Evolutionary conservation across 768 basidiomycete genomes (phyloP), one percentile per base, ranked within the genome.

Genomic region (Russula olivacea): DNA sequence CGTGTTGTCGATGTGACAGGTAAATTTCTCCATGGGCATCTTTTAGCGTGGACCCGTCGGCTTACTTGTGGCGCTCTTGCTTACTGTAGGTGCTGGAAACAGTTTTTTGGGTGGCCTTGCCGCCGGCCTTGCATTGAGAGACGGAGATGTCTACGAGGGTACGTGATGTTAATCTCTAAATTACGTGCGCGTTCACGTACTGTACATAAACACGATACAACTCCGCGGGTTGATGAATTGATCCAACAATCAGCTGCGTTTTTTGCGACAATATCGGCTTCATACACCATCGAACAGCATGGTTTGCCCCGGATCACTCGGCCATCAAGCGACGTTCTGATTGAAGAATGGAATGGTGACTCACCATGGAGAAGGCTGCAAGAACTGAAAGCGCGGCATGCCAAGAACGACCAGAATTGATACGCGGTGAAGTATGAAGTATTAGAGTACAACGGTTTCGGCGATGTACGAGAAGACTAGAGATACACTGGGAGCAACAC

Each of bases 1-100:
- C 83, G 79, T 60, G 77, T 95, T 17, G 81, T 88, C 2, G 92
- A 95, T 72, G 91, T 93, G 28, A 95, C 92, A 66, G 93, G 89
- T 85, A 65, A 68, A 72, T 70, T 58, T 17, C 56, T 53, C 49
- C 49, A 28, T 56, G 63, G 67, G 48, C 30, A 55, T 32, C 38
- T 55, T 45, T 60, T 58, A 43, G 23, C 52, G 19, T 41, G 36
- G 15, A n/a, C 0, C 38, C 58, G 38, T 48, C 61, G 59, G 60
- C 67, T 58, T 53, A 45, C 41, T 49, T 5, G 32, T 53, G 52
- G 15, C 3, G 11, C 14, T 30, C 66, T 32, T 38, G 61, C 52
- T 21, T n/a, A 52, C 47, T 59, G 15, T 57, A 91, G 91, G 93
- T 49, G 93, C 91, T n/a, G 93, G 93, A 17, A 96, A 96, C 72